A percentile compares a stretch with the other conserved stretches of the same genome.
phyloP scores from a whole-genome alignment of 2,329 filamentous ascomycete species.

The Microcera coccophila region DNA sequence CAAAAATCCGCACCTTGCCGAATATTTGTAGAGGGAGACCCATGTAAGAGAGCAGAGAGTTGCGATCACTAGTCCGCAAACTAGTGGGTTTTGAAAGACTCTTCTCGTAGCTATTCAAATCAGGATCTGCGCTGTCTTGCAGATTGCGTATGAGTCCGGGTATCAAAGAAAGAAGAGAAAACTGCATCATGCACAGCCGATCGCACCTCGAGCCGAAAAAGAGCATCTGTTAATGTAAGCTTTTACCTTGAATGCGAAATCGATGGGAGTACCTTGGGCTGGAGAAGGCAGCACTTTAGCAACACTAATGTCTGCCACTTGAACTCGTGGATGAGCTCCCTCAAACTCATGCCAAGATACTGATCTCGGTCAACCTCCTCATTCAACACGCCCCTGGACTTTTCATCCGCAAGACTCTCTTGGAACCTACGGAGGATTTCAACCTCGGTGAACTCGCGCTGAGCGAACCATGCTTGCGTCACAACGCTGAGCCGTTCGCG shows the following conservation, averaged over 20 bases:
- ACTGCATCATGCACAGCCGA: constrained; percentile 95
- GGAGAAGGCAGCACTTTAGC: constrained; percentile 87
- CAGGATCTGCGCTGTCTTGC: constrained; percentile 94
- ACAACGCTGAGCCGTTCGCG: constrained; percentile 87
- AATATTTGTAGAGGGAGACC: constrained; percentile 92
- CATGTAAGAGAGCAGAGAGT: constrained; percentile 88
- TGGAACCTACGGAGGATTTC: constrained; percentile 90
- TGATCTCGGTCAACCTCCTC: constrained; percentile 76
- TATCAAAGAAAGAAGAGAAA: constrained; percentile 91
- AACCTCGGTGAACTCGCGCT: constrained; percentile 84
- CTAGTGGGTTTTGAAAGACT: constrained; percentile 74
- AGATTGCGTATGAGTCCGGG: constrained; percentile 85
- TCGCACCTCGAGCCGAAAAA: constrained; percentile 98
- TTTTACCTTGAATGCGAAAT: too few relatives aligned
- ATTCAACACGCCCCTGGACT: constrained; percentile 51
- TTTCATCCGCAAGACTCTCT: constrained; percentile 73
- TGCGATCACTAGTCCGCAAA: constrained; percentile 85
- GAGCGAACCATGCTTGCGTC: constrained; percentile 93
- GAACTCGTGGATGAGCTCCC: constrained; percentile 91
- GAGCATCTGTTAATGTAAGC: constrained; percentile 65
- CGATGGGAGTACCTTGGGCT: constrained; percentile 72
- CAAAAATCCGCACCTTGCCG: constrained; percentile 61
- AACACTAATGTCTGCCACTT: constrained; percentile 91
- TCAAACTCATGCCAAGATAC: constrained; percentile 81
- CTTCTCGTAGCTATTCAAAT: constrained; percentile 78